Evolutionary conservation across 768 basidiomycete species (phyloP).

Genomic region (Chalciporus chontae): DNA sequence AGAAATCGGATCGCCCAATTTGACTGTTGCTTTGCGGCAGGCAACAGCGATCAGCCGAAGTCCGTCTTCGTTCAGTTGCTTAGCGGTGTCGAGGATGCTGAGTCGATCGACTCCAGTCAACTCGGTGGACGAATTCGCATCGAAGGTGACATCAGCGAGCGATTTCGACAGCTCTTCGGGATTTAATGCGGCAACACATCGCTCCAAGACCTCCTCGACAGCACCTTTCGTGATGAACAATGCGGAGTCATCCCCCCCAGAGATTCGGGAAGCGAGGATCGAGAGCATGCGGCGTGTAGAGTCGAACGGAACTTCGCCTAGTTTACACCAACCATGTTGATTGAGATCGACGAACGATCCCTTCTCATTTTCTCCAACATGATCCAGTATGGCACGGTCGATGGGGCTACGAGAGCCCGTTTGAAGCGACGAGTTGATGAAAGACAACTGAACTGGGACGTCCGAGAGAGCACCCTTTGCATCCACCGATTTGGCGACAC

Average conservation of each 20-base stretch:
- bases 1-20: slow-evolving; percentile 14
- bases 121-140: slow-evolving; percentile 10
- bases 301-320: slow-evolving; percentile 35
- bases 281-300: slow-evolving; percentile 36
- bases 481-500: slow-evolving; percentile 32
- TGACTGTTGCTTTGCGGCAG: slow-evolving; percentile 19
- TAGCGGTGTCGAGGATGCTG: slow-evolving; percentile 25
- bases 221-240: slow-evolving; percentile 30
- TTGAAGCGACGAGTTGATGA: slow-evolving; percentile 31
- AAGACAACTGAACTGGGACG: slow-evolving; percentile 27
- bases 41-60: slow-evolving; percentile 30
- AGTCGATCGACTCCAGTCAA: slow-evolving; percentile 20
- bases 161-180: slow-evolving; percentile 14
- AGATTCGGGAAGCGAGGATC: slow-evolving; percentile 29
- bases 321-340: slow-evolving; percentile 25
- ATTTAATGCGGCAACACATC: slow-evolving; percentile 21
- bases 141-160: slow-evolving; percentile 12
- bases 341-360: slow-evolving; percentile 3
- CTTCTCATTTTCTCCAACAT: slow-evolving; percentile 15
- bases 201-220: slow-evolving; percentile 32
- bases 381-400: slow-evolving; percentile 33
- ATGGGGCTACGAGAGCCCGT: slow-evolving; percentile 36
- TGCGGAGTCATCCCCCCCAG: slow-evolving; percentile 13
- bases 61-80: slow-evolving; percentile 29
- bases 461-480: slow-evolving; percentile 18